Conservation (phyloP, 257 asterid genomes). For the Verbena officinalis region DNA sequence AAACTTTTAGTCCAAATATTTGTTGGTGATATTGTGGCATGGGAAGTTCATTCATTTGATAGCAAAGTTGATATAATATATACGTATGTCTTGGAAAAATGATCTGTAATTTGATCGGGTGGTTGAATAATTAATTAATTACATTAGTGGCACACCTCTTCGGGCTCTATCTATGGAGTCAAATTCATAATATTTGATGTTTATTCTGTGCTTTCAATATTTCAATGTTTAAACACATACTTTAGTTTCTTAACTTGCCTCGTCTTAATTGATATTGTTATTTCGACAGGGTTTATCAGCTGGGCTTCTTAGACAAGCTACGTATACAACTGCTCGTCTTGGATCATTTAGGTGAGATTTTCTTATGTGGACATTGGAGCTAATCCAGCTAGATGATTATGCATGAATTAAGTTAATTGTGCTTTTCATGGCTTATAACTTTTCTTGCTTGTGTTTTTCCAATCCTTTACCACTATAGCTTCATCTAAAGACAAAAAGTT, state of each 20-base stretch:
- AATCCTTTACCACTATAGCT: neutral
- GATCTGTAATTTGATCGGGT: too few relatives aligned
- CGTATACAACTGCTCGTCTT: constrained; percentile 96
- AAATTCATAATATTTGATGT: too few relatives aligned
- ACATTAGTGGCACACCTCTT: too few relatives aligned
- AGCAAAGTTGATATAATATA: too few relatives aligned
- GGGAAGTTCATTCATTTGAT: too few relatives aligned
- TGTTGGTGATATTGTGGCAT: too few relatives aligned
- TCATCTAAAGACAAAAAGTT: neutral
- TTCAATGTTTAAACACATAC: too few relatives aligned
- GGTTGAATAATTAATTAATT: too few relatives aligned
- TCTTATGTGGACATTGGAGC: neutral
- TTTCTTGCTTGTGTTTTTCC: neutral
- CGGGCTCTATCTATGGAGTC: too few relatives aligned
- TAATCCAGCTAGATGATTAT: neutral
- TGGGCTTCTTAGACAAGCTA: constrained; percentile 97
- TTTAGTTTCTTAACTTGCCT: neutral
- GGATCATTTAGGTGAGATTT: constrained; percentile 73
- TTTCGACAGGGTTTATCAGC: constrained; percentile 83
- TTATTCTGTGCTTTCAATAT: too few relatives aligned
- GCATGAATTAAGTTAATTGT: neutral
- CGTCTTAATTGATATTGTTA: constrained; percentile 13
- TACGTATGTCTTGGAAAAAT: too few relatives aligned
- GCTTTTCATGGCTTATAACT: neutral
- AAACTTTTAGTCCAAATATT: too few relatives aligned